Evolutionary conservation across 805 yeast species (phyloP).

Genomic region (Komagataella mondaviorum): DNA sequence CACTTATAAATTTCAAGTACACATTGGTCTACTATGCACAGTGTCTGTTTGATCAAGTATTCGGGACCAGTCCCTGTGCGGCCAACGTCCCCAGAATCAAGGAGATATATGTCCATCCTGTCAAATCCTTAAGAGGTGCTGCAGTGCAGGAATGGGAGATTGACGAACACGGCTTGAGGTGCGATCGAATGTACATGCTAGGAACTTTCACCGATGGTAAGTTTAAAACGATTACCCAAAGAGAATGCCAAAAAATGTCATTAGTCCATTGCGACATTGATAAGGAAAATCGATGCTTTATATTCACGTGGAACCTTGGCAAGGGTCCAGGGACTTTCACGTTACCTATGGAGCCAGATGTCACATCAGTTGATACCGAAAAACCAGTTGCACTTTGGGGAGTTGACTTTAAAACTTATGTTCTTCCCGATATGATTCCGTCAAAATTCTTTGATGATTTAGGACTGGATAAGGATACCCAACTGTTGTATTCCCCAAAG

Average conservation of each 20-base stretch:
- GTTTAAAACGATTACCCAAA: constrained; percentile 9
- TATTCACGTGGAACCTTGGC: neutral
- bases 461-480: constrained; percentile 9
- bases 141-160: constrained; percentile 9
- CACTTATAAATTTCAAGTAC: neutral
- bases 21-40: neutral
- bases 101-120: constrained; percentile 11
- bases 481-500: constrained; percentile 10
- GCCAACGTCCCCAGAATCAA: neutral
- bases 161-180: constrained; percentile 11
- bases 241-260: constrained; percentile 10
- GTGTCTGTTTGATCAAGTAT: neutral
- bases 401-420: constrained; percentile 8
- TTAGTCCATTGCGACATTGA: constrained; percentile 7
- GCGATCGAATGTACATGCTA: constrained; percentile 16
- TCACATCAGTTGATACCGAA: neutral
- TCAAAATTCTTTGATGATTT: constrained; percentile 7
- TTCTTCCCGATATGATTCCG: constrained; percentile 10
- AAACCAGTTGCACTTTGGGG: constrained; percentile 11
- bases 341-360: neutral
- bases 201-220: constrained; percentile 6
- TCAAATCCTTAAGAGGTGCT: constrained; percentile 13
- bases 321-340: neutral
- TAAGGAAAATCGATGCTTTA: constrained; percentile 1
- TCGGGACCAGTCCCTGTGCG: neutral